A percentile compares a stretch with the other conserved stretches of the same genome.
Conservation (phyloP, 2,329 filamentous ascomycete species). For the Ceratocystis harringtonii region DNA sequence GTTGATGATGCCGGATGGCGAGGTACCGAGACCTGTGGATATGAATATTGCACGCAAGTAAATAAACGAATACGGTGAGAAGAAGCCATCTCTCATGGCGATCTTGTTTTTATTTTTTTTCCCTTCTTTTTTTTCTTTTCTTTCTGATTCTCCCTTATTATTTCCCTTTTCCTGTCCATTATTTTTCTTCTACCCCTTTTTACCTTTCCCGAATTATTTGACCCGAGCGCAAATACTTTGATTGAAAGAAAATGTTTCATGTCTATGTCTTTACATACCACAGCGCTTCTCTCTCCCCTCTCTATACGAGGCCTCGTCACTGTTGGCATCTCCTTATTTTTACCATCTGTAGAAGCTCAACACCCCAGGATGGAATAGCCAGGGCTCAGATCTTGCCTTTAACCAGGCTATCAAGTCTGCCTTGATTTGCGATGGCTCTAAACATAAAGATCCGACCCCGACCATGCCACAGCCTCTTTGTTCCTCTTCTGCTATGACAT, state of each 20-base stretch:
- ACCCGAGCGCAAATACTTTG: background rate
- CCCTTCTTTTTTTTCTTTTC: background rate
- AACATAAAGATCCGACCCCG: background rate
- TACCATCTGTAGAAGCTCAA: background rate
- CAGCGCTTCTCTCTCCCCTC: background rate
- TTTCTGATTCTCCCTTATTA: background rate
- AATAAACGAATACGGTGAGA: background rate
- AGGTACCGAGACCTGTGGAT: conserved; percentile 32
- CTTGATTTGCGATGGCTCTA: background rate
- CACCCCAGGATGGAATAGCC: background rate
- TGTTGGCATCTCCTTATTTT: background rate
- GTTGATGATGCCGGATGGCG: conserved; percentile 37
- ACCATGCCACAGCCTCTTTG: background rate
- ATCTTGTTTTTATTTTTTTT: background rate
- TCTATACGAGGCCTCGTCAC: background rate
- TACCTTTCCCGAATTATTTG: background rate
- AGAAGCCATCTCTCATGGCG: background rate
- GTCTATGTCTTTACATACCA: background rate
- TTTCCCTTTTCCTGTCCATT: conserved; percentile 1
- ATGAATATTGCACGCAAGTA: conserved; percentile 11
- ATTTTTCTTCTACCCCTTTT: background rate
- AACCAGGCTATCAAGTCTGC: background rate
- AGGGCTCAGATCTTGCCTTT: background rate
- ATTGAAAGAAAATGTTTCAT: background rate
- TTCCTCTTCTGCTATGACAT: background rate